phyloP scores from a whole-genome alignment of 1,284 basidiomycete genomes.

The Moesziomyces aphidis region DNA sequence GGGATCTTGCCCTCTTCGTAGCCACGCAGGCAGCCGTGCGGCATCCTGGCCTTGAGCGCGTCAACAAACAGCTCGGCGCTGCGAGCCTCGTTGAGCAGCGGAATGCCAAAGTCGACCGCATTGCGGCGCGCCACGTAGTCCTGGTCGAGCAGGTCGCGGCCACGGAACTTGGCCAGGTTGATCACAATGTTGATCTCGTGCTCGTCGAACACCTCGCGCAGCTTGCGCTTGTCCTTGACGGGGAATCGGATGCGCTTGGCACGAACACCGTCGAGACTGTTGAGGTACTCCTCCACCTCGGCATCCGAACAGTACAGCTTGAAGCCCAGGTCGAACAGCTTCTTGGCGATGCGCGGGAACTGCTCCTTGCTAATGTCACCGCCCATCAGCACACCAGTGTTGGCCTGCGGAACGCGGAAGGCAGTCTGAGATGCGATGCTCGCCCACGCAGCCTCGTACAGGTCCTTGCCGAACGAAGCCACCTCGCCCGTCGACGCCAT shows the following conservation, averaged over 20 bases:
- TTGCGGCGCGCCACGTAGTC: constrained; percentile 87
- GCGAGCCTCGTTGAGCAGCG: constrained; percentile 89
- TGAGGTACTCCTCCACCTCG: constrained; percentile 84
- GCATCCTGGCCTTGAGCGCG: constrained; percentile 87
- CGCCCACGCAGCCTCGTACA: constrained; percentile 97
- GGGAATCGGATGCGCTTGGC: constrained; percentile 96
- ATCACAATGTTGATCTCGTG: constrained; percentile 95
- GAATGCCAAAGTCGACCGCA: constrained; percentile 69
- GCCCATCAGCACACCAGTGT: constrained; percentile 84
- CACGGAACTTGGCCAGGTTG: constrained; percentile 88
- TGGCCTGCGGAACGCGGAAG: constrained; percentile 85
- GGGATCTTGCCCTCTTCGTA: constrained; percentile 92
- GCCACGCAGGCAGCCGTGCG: constrained; percentile 80
- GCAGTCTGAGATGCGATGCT: constrained; percentile 88
- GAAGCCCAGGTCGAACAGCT: constrained; percentile 77
- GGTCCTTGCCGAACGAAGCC: constrained; percentile 93
- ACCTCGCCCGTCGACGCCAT: constrained; percentile 99
- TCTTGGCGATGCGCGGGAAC: constrained; percentile 81
- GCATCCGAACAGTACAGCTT: constrained; percentile 89
- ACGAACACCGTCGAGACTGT: constrained; percentile 70
- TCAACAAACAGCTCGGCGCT: constrained; percentile 92
- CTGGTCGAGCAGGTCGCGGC: constrained; percentile 83
- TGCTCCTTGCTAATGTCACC: constrained; percentile 86
- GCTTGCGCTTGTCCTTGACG: constrained; percentile 93
- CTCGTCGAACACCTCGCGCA: constrained; percentile 85